Percentiles rank a stretch among this genome's conserved stretches.
Conservation (phyloP, 768 basidiomycete species). For the Coprinopsis marcescibilis region DNA sequence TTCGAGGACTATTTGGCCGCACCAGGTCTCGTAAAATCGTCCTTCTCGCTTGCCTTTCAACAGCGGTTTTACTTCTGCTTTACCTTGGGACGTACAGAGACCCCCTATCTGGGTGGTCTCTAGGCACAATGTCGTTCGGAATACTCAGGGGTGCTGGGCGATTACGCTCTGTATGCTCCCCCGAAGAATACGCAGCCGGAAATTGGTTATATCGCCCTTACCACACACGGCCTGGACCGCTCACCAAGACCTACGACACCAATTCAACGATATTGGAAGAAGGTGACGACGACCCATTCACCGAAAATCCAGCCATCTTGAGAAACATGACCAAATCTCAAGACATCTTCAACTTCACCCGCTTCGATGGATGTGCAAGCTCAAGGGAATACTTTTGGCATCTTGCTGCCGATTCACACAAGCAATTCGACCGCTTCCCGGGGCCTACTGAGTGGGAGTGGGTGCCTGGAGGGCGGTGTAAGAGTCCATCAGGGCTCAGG, state of each 20-base stretch:
- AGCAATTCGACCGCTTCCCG: constrained; percentile 49
- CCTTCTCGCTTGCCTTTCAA: background rate
- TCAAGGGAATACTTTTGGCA: constrained; percentile 62
- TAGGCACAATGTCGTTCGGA: background rate
- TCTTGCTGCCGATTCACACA: constrained; percentile 44
- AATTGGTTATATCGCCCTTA: constrained; percentile 29
- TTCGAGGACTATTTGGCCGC: background rate
- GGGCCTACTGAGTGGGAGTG: constrained; percentile 46
- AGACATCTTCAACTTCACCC: constrained; percentile 48
- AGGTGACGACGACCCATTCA: background rate
- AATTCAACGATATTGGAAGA: background rate
- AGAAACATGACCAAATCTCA: constrained; percentile 28
- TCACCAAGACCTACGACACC: constrained; percentile 11
- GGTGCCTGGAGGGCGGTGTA: constrained; percentile 42
- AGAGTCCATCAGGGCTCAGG: constrained; percentile 22
- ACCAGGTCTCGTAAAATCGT: background rate
- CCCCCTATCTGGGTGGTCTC: background rate
- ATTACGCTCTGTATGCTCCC: background rate
- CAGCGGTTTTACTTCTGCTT: background rate
- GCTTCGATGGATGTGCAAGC: constrained; percentile 57
- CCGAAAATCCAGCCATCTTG: background rate
- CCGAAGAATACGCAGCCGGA: constrained; percentile 6
- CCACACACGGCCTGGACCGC: constrained; percentile 15
- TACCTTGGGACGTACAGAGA: background rate
- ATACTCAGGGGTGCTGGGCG: background rate